Base-by-base conservation (phyloP, 352 stramenopile species). In the Phytophthora nicotianae region DNA sequence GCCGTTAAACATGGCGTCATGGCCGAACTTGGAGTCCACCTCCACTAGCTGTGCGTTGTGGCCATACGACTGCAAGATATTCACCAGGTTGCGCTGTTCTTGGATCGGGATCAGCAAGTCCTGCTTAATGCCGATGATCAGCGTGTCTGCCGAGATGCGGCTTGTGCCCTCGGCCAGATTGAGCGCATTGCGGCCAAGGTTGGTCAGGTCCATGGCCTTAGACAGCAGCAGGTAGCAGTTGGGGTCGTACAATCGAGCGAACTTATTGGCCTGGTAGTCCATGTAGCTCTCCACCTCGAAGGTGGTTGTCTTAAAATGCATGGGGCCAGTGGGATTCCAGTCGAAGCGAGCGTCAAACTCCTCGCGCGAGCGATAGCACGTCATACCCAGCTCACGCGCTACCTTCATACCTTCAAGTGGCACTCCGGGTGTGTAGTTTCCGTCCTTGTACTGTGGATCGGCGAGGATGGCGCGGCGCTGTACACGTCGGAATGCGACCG, bases 281-380 rank as follows among this genome's bases (percentile, higher is more conserved):
- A 97, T 93, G 79, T 97, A 97, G 50, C 74, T 88, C 70, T 97
- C 89, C 0, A 97, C 86, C 26, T 97, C 89, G 43, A 97, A 97
- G 11, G 85, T 95, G 13, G 79, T 57, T n/a, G 74, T 72, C 58
- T 83, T 87, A 51, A 93, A 93, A 38, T 93, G 75, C 63, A 77
- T 77, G 13, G 68, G 66, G 3, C 82, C 83, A 4, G 74, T 90
- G 0, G 87, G 87, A 47, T 92, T 87, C 89, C 88, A 97, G 67
- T 96, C 81, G 60, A 97, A 97, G 4, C 86, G 74, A 2, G 71
- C 62, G 57, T 97, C 88, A 45, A 97, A 94, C 62, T 95, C 89
- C 57, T 95, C 86, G 17, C 86, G 85, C 10, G 83, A 93, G n/a
- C 89, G 86, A 68, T 97, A 96, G 69, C 86, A 94, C 56, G 83